Percentiles rank a stretch among this genome's conserved stretches.
phyloP scores from a whole-genome alignment of 2,329 filamentous ascomycete genomes.

The Talaromyces verruculosus region DNA sequence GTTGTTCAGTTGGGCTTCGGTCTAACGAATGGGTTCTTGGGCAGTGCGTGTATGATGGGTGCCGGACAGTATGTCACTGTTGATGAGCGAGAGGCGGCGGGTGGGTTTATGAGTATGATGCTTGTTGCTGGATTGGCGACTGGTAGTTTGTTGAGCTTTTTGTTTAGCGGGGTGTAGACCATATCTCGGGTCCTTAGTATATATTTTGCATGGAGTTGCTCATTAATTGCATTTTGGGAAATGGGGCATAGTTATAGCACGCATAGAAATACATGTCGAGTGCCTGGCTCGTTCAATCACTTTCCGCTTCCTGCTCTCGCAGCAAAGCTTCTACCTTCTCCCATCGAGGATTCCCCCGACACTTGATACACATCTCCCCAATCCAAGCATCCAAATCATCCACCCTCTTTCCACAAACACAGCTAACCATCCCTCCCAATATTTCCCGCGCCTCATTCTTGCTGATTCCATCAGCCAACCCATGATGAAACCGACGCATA shows the following conservation, averaged over 20 bases:
- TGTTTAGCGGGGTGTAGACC: slow-evolving; percentile 44
- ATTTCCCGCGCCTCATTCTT: slow-evolving; percentile 17
- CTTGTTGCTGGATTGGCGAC: slow-evolving; percentile 79
- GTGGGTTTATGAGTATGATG: slow-evolving; percentile 89
- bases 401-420: background rate
- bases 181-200: background rate
- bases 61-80: slow-evolving; percentile 77
- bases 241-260: background rate
- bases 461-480: slow-evolving; percentile 17
- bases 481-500: slow-evolving; percentile 21
- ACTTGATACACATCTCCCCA: background rate
- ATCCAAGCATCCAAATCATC: slow-evolving; percentile 12
- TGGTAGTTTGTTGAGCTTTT: slow-evolving; percentile 90
- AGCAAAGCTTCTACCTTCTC: background rate
- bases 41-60: slow-evolving; percentile 88
- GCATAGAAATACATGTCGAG: background rate
- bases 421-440: slow-evolving; percentile 11
- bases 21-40: slow-evolving; percentile 80
- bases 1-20: slow-evolving; percentile 83
- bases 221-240: background rate
- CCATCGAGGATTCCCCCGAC: background rate
- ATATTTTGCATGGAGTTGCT: background rate
- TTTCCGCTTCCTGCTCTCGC: background rate
- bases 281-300: background rate
- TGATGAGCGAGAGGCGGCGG: slow-evolving; percentile 81